Base-by-base conservation (phyloP, 441 rosid species). In the Croton setiger region DNA sequence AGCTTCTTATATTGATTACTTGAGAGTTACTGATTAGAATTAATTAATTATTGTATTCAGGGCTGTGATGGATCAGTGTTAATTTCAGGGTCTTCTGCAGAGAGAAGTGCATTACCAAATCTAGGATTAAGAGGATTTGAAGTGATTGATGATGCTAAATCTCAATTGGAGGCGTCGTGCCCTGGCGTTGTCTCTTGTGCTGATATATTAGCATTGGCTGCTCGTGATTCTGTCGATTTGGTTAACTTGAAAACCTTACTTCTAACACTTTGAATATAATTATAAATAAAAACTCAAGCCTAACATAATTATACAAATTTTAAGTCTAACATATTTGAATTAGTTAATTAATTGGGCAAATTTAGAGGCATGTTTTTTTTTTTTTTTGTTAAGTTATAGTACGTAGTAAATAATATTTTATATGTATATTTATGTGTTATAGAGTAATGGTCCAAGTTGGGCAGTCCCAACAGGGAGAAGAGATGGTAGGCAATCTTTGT, bases 121-220 rank as follows among this genome's bases (percentile, higher is more conserved):
- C 63, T 47, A 13, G 69, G 70, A 48, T 76, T 92, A 69, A 82
- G 81, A 75, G 96, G 96, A 0, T 89, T 76, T 67, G 90, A 88
- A 43, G 90, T 82, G n/a, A 86, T 90, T 44, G 98, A 92, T 0
- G 88, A 89, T 48, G 98, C 96, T 48, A 92, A 90, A 71, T 78
- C 87, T 0, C 87, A 84, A 37, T 77, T 88, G 21, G 94, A 88
- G 78, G 82, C 81, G 8, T 76, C 78, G 0, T 90, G 96, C 60
- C 91, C 88, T 1, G 94, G 93, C 1, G 76, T 90, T 20, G 96
- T 92, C 54, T 92, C 98, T 0, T 92, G 96, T 68, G 89, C 96
- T 33, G 95, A 92, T 74, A 88, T 90, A 31, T 78, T 88, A 12
- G 82, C 98, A 5, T 72, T 92, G 33, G 90, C 96, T 45, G 85